Conservation (phyloP, 2,329 filamentous ascomycete genomes). For the Keithomyces neogunnii region DNA sequence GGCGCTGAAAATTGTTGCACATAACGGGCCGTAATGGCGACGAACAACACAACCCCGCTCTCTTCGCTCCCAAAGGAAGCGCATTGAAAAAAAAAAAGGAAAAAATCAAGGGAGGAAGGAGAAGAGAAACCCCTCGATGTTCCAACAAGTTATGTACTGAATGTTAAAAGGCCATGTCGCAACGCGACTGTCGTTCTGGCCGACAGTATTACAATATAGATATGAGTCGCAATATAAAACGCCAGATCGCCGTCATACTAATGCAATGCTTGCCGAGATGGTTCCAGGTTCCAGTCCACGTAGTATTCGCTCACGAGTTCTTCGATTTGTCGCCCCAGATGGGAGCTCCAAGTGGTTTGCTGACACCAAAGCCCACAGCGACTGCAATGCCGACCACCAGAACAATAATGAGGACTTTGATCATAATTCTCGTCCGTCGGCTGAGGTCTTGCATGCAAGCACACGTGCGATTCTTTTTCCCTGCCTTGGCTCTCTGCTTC, state of each 20-base stretch:
- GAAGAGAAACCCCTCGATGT: not conserved
- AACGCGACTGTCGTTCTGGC: not conserved
- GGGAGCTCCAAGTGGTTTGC: slow-evolving; percentile 50
- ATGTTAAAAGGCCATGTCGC: not conserved
- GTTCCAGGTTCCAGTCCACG: not conserved
- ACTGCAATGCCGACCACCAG: slow-evolving; percentile 46
- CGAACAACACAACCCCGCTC: no score
- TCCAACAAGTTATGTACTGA: not conserved
- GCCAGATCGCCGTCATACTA: not conserved
- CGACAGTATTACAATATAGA: slow-evolving; percentile 4
- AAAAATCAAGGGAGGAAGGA: not conserved
- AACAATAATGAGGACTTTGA: slow-evolving; percentile 44
- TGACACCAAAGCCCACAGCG: slow-evolving; percentile 50
- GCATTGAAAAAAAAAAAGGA: not conserved
- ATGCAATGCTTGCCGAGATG: not conserved
- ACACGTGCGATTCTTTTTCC: slow-evolving; percentile 44
- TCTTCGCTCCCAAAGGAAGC: no score
- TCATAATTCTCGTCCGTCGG: slow-evolving; percentile 44
- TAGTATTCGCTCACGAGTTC: slow-evolving; percentile 13
- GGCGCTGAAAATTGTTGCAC: not conserved
- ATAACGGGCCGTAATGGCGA: no score
- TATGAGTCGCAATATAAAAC: not conserved
- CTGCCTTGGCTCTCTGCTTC: slow-evolving; percentile 49
- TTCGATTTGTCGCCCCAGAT: slow-evolving; percentile 38
- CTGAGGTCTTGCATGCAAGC: slow-evolving; percentile 44